These are phyloP conservation scores for Schoenoplectus triqueter DNA, from an alignment of 202 grass and related monocot genomes.

Conservation along the genomic window DNA sequence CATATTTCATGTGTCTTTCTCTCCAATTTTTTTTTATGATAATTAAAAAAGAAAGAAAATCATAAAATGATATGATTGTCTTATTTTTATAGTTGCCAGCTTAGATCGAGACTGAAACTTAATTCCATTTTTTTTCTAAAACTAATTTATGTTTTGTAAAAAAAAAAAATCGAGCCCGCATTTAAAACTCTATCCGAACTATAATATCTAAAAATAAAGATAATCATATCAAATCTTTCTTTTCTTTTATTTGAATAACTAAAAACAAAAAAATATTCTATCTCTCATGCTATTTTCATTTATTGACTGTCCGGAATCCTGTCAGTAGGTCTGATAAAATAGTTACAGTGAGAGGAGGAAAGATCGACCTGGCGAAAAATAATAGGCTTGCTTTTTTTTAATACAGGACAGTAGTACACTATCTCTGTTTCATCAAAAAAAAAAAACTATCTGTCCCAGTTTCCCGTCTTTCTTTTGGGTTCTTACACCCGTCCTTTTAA, in stretches of 20 bases:
- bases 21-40: not conserved
- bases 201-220: too few species aligned
- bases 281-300: slow-evolving; percentile 36
- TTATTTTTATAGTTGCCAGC: too few species aligned
- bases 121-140: too few species aligned
- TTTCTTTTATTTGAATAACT: too few species aligned
- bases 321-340: slow-evolving; percentile 27
- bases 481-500: slow-evolving; percentile 22
- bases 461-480: slow-evolving; percentile 41
- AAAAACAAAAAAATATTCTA: too few species aligned
- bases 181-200: too few species aligned
- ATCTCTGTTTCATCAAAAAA: not conserved
- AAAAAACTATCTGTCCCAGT: not conserved
- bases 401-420: not conserved
- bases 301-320: slow-evolving; percentile 22
- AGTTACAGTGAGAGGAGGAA: slow-evolving; percentile 31
- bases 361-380: not conserved
- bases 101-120: too few species aligned
- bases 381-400: slow-evolving; percentile 16
- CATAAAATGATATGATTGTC: too few species aligned
- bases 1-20: not conserved
- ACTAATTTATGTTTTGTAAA: too few species aligned
- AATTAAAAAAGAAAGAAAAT: too few species aligned
- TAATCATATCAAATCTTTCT: too few species aligned
- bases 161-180: too few species aligned